Conservation (phyloP, 2,329 filamentous ascomycete genomes). For the Ceratocystis harringtonii region DNA sequence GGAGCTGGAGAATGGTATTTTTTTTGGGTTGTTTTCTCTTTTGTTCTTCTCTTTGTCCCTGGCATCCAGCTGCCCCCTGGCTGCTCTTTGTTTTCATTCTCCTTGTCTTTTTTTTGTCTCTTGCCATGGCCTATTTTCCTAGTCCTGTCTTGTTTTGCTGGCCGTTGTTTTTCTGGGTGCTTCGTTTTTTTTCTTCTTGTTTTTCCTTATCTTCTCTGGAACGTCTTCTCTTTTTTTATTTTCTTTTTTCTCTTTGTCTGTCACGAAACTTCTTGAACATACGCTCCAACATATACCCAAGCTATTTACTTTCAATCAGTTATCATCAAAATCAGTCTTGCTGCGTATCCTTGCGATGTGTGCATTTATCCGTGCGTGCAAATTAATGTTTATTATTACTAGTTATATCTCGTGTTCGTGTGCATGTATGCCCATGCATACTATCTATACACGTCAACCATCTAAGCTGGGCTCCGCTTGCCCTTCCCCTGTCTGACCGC, state of each 20-base stretch:
- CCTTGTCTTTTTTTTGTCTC: neutral
- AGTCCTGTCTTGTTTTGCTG: neutral
- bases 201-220: neutral
- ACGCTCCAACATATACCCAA: constrained; percentile 4
- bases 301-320: constrained; percentile 10
- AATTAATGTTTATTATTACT: neutral
- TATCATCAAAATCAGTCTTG: constrained; percentile 11
- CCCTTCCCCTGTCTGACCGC: neutral
- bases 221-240: neutral
- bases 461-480: neutral
- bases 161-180: neutral
- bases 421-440: neutral
- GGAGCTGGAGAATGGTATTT: neutral
- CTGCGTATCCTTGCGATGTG: neutral
- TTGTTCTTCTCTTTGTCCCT: neutral
- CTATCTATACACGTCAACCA: neutral
- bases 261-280: constrained; percentile 4
- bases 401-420: neutral
- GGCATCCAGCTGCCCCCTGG: constrained; percentile 4
- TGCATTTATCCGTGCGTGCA: neutral
- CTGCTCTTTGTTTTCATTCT: neutral
- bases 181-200: constrained; percentile 20
- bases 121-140: neutral
- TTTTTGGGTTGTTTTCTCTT: neutral
- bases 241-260: constrained; percentile 18